A percentile compares a stretch with the other conserved stretches of the same genome.
Evolutionary conservation across 805 yeast genomes (phyloP).

Genomic region (Metschnikowia cubensis): DNA sequence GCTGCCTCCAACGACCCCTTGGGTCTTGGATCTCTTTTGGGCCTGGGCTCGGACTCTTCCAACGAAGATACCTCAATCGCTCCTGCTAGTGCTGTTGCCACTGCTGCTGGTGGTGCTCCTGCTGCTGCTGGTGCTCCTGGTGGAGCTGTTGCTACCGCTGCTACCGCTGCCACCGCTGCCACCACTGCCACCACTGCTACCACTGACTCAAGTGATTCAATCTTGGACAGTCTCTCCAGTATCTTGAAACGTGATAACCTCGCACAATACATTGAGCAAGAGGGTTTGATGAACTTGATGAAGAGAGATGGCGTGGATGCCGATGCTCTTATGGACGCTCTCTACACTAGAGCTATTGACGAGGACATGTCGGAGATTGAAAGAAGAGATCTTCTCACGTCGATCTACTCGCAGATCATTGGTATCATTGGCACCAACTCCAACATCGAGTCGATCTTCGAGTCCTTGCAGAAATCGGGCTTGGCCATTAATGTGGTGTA

Average conservation of each 20-base stretch:
- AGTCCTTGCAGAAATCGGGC: slow-evolving; percentile 23
- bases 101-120: not conserved
- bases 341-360: slow-evolving; percentile 6
- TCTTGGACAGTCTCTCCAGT: slow-evolving; percentile 10
- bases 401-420: slow-evolving; percentile 14
- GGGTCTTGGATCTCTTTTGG: slow-evolving; percentile 2
- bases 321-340: slow-evolving; percentile 5
- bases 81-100: not conserved
- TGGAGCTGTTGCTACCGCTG: not conserved
- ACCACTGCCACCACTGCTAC: slow-evolving; percentile 9
- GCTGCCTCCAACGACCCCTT: slow-evolving; percentile 1
- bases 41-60: not conserved
- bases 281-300: slow-evolving; percentile 8
- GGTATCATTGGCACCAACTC: slow-evolving; percentile 17
- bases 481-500: slow-evolving; percentile 19
- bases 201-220: slow-evolving; percentile 10
- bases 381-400: slow-evolving; percentile 10
- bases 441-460: slow-evolving; percentile 18
- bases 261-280: slow-evolving; percentile 3
- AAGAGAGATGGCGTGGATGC: slow-evolving; percentile 11
- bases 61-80: not conserved
- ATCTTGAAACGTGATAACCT: slow-evolving; percentile 14
- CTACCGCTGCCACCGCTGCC: slow-evolving; percentile 4
- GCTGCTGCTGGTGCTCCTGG: not conserved
- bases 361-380: slow-evolving; percentile 3